These are phyloP conservation scores for Mycena kentingensis DNA, from an alignment of 768 basidiomycete species.

Conservation along the genomic window DNA sequence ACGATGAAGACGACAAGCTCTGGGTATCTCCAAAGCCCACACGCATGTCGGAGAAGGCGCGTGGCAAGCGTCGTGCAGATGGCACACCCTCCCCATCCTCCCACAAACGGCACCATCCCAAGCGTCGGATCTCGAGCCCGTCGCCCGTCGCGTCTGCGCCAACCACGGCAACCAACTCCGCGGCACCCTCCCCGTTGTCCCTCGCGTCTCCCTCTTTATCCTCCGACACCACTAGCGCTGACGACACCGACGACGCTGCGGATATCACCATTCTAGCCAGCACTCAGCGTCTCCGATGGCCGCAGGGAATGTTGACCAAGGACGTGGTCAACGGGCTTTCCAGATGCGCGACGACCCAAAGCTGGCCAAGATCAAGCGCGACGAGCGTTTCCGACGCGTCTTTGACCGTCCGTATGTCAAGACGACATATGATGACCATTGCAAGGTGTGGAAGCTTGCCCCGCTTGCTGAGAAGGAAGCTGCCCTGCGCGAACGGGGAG, in stretches of 20 bases:
- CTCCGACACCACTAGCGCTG: neutral
- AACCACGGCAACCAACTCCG: neutral
- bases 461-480: no score
- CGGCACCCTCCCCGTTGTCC: neutral
- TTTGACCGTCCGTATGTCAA: no score
- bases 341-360: neutral
- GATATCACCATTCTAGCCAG: no score
- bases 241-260: neutral
- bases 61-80: neutral
- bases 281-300: no score
- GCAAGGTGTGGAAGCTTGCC: no score
- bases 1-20: neutral
- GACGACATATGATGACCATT: no score
- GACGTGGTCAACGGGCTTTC: neutral
- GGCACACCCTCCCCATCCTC: neutral
- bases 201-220: neutral
- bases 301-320: neutral
- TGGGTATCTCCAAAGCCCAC: neutral
- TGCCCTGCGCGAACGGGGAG: no score
- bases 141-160: neutral
- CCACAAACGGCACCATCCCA: neutral
- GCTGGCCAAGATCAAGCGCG: neutral
- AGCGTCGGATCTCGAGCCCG: neutral
- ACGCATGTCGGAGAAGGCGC: neutral
- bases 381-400: neutral